These are phyloP conservation scores for Gryganskiella cystojenkinii DNA, from an alignment of 192 early-diverging fungal genomes.

Conservation along the genomic window DNA sequence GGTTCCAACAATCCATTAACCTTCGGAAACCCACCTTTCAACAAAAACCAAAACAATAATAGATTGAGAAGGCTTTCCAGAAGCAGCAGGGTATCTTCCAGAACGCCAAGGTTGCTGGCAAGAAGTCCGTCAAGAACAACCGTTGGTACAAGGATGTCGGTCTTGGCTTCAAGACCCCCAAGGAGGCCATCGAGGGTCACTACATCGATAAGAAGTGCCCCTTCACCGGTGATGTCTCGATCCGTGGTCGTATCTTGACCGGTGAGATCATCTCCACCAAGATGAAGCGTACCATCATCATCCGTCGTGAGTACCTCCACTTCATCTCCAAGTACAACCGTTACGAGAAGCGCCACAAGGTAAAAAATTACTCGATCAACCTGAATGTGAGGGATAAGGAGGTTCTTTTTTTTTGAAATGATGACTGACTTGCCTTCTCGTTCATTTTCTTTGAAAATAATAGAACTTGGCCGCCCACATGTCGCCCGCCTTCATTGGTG, in stretches of 20 bases:
- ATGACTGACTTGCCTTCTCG: too few species aligned
- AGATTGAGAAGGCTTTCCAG: slow-evolving; percentile 98
- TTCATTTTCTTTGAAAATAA: not conserved
- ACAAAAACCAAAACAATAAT: not conserved
- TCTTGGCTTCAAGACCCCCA: slow-evolving; percentile 99
- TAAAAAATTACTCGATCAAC: too few species aligned
- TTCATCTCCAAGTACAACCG: slow-evolving; percentile 99
- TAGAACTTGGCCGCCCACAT: slow-evolving; percentile 96
- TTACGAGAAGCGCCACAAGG: slow-evolving; percentile 99
- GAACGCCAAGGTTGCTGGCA: slow-evolving; percentile 80
- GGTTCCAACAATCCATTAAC: too few species aligned
- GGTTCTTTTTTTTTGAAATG: too few species aligned
- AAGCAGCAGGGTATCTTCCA: slow-evolving; percentile 96
- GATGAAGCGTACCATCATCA: slow-evolving; percentile 99
- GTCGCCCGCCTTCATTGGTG: slow-evolving; percentile 94
- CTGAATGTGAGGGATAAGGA: too few species aligned
- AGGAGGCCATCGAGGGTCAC: slow-evolving; percentile 94
- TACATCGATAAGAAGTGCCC: slow-evolving; percentile 99
- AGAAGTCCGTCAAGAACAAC: slow-evolving; percentile 75
- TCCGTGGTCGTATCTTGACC: slow-evolving; percentile 97
- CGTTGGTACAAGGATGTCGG: slow-evolving; percentile 99
- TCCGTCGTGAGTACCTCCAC: slow-evolving; percentile 99
- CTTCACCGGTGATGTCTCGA: slow-evolving; percentile 95
- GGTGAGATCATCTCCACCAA: slow-evolving; percentile 94
- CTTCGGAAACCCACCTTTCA: too few species aligned